Base-by-base conservation (phyloP, 441 rosid genomes). In the Bruguiera hainesii region DNA sequence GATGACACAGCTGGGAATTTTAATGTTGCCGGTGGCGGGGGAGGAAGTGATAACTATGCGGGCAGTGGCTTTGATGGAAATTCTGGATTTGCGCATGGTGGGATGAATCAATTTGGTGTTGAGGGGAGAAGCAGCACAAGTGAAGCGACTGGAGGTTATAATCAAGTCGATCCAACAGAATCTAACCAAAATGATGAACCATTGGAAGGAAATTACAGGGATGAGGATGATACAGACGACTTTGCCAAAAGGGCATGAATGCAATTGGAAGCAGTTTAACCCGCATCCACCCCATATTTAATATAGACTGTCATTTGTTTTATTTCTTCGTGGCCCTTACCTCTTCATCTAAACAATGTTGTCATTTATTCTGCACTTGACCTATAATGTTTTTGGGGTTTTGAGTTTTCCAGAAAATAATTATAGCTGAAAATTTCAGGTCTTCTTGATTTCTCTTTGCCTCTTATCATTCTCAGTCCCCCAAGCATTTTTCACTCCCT, bases 171-270 rank as follows among this genome's bases (percentile, higher is more conserved):
- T 7, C 52, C 71, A 4, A 49, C 20, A 57, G 77, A 65, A 42
- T 80, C 68, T 16, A 78, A 55, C 51, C 64, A 49, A 76, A 75
- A 69, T 71, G 89, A 64, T 39, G 70, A 60, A 7, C 53, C 69
- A 2, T 50, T 25, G 62, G 77, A 69, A 33, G 81, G 70, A 21
- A 79, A 58, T 51, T 69, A 50, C 78, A 75, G 72, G 72, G 89
- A 83, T 20, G 83, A 74, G 21, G 84, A 82, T 18, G 76, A 78
- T 69, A 51, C 69, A 10, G 80, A 39, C 26, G 80, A 85, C 70
- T 76, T 79, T 52, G 89, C 93, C 57, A 91, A 91, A 69, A 89
- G 89, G 68, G 91, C 87, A 59, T 88, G 89, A 89, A 9, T 39
- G 29, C 37, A 8, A 25, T 39, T 26, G 60, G 56, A 73, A 56